Conservation (phyloP, 2,329 filamentous ascomycete genomes). For the Xylaria sp. region DNA sequence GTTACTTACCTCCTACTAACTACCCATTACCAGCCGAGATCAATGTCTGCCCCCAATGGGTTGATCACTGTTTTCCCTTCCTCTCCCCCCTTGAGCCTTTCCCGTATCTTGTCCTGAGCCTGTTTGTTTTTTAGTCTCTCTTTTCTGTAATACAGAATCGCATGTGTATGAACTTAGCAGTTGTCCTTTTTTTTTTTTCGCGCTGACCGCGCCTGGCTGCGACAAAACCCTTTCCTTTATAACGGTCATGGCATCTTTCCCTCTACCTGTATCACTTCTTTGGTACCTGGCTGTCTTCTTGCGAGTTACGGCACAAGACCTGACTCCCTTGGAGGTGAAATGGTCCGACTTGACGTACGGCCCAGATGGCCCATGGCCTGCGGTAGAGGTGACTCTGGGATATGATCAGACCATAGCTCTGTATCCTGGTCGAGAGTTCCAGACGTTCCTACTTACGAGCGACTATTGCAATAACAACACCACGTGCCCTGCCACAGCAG, state of each 20-base stretch:
- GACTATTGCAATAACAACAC: constrained; percentile 39
- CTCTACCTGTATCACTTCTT: constrained; percentile 34
- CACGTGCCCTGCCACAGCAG: constrained; percentile 36
- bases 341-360: constrained; percentile 41
- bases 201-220: constrained; percentile 25
- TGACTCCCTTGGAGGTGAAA: constrained; percentile 33
- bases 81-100: constrained; percentile 7
- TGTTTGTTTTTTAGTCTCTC: constrained; percentile 1
- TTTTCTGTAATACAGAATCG: neutral
- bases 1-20: neutral
- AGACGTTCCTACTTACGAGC: constrained; percentile 38
- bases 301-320: constrained; percentile 20
- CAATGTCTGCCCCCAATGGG: neutral
- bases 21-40: neutral
- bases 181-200: constrained; percentile 10
- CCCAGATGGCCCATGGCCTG: constrained; percentile 45
- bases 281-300: constrained; percentile 32
- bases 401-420: constrained; percentile 35
- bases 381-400: constrained; percentile 37
- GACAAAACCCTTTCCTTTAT: constrained; percentile 11
- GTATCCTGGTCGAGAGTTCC: constrained; percentile 40
- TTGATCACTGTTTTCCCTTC: constrained; percentile 2
- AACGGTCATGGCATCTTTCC: constrained; percentile 33
- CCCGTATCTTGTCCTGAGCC: neutral
- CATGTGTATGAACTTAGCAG: neutral